Base-by-base conservation (phyloP, 805 yeast genomes). In the Ogataea minuta region DNA sequence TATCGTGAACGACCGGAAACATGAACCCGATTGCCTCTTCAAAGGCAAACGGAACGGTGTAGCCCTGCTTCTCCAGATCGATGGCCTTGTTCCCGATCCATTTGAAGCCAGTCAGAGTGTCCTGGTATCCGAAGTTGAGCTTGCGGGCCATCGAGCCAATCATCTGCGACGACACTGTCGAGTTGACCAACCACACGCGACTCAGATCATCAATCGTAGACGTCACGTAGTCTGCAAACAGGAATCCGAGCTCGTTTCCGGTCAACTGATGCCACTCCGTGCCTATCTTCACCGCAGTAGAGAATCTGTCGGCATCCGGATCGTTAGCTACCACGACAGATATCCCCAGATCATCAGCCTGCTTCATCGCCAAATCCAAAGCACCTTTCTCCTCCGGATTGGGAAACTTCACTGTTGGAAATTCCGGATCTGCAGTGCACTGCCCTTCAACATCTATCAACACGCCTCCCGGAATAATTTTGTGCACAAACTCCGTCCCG, bases 341-440 rank as follows among this genome's bases (percentile, higher is more conserved):
- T 0, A 69, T 69, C 2, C 63, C 57, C 1, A 47, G 37, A 5
- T 53, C 51, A 28, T 84, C 79, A 0, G 96, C 97, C 3, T 63
- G 58, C 8, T 56, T 36, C 13, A 81, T 80, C 0, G 95, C 91
- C 36, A 82, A 56, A 48, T 79, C 83, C 39, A 93, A 67, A 0
- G 98, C 98, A 3, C 96, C 96, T 46, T 79, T 77, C 55, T 91
- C 99, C 60, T 91, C 99, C 0, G 99, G 99, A 54, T 91, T 91
- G 4, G 99, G 99, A 53, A 91, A 91, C 30, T 61, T 63, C 7
- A 91, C 97, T 0, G 97, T 85, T 2, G 89, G 76, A 56, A 91
- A 91, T 20, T 71, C 76, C 0, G 98, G 95, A 60, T 93, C 90
- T 0, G 98, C 96, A 0, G 46, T 14, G 4, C 71, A 68, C 59